Evolutionary conservation across 2,329 filamentous ascomycete species (phyloP).

Genomic region (Penicillium sp.): DNA sequence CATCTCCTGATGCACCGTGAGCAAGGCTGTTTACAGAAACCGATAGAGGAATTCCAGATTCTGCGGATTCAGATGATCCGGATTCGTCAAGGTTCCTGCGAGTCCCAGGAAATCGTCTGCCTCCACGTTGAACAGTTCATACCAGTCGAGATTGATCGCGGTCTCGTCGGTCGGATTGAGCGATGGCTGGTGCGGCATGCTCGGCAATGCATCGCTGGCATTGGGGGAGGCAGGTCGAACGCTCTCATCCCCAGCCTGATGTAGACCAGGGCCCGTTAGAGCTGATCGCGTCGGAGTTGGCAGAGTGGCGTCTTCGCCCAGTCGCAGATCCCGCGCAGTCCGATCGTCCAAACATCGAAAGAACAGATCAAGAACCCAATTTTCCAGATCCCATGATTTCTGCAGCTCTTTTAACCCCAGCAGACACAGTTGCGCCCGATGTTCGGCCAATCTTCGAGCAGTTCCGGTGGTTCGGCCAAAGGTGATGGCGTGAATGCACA

Average conservation of each 20-base stretch:
- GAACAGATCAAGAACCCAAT: slow-evolving; percentile 47
- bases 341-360: slow-evolving; percentile 46
- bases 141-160: slow-evolving; percentile 25
- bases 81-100: slow-evolving; percentile 26
- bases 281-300: no score
- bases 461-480: slow-evolving; percentile 36
- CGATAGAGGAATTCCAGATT: slow-evolving; percentile 31
- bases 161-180: slow-evolving; percentile 13
- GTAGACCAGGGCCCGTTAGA: no score
- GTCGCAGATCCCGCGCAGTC: slow-evolving; percentile 38
- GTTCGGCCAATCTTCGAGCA: slow-evolving; percentile 43
- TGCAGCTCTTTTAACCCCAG: slow-evolving; percentile 47
- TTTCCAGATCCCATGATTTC: slow-evolving; percentile 47
- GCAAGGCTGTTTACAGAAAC: slow-evolving; percentile 27
- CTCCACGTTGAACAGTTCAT: slow-evolving; percentile 28
- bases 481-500: slow-evolving; percentile 47
- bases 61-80: slow-evolving; percentile 28
- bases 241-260: background rate
- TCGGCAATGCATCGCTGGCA: slow-evolving; percentile 1
- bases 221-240: slow-evolving; percentile 1
- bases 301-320: slow-evolving; percentile 9
- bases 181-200: slow-evolving; percentile 3
- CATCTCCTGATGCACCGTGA: no score
- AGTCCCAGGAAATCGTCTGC: slow-evolving; percentile 28
- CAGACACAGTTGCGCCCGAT: slow-evolving; percentile 46